phyloP scores from a whole-genome alignment of 352 stramenopile species.

The Peronospora farinosa region DNA sequence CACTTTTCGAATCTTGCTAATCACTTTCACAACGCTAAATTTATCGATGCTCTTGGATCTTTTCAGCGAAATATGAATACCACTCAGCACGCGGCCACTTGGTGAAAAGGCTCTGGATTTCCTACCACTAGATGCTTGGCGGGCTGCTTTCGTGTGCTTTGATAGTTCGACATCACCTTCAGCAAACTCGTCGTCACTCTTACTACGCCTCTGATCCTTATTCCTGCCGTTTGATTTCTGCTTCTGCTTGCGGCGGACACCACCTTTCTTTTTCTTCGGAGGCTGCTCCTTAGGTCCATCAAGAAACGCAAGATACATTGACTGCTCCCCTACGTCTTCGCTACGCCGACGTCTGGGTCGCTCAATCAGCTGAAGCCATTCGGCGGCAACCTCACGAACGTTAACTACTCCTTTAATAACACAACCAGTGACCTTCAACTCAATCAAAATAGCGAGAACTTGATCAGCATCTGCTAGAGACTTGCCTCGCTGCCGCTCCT shows the following conservation, averaged over 20 bases:
- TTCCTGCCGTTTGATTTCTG: constrained; percentile 34
- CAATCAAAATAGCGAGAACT: constrained; percentile 82
- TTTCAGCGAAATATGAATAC: constrained; percentile 43
- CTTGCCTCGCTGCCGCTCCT: constrained; percentile 79
- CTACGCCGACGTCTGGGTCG: constrained; percentile 80
- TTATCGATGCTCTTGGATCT: constrained; percentile 14
- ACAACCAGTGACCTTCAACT: constrained; percentile 81
- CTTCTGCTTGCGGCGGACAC: constrained; percentile 29
- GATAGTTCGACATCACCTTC: constrained; percentile 30
- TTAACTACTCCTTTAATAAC: constrained; percentile 70
- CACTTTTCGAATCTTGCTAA: constrained; percentile 34
- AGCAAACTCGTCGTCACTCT: constrained; percentile 49
- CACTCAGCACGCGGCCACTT: constrained; percentile 16
- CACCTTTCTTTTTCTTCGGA: constrained; percentile 36
- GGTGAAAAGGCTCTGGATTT: constrained; percentile 25
- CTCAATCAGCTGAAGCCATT: constrained; percentile 86
- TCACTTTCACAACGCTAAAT: constrained; percentile 38
- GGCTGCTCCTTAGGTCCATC: constrained; percentile 57
- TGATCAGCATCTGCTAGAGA: constrained; percentile 79
- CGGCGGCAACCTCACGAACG: constrained; percentile 60
- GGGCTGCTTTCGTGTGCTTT: constrained; percentile 36
- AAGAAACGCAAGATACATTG: constrained; percentile 85
- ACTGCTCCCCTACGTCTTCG: constrained; percentile 71
- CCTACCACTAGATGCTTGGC: constrained; percentile 26
- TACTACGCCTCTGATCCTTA: constrained; percentile 34